Conservation (phyloP, 768 basidiomycete genomes). For the Phylloporus arenicola region DNA sequence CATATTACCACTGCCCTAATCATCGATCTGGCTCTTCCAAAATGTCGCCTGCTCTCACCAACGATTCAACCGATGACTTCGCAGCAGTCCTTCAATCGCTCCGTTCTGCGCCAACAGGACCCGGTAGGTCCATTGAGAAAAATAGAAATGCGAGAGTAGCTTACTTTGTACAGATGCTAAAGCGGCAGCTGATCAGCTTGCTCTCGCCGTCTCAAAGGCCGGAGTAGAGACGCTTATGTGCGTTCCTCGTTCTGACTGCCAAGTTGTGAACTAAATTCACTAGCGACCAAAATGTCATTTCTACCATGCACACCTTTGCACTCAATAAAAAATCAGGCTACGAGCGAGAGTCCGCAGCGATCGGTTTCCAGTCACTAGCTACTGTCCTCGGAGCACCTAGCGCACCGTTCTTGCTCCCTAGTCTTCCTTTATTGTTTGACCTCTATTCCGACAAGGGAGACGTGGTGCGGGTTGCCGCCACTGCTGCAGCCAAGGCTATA, state of each 20-base stretch:
- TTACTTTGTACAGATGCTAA: conserved; percentile 60
- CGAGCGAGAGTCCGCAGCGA: conserved; percentile 82
- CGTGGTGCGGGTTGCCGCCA: conserved; percentile 79
- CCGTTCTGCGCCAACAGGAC: conserved; percentile 55
- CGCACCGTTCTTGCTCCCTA: conserved; percentile 71
- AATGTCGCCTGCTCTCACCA: conserved; percentile 55
- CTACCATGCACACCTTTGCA: conserved; percentile 62
- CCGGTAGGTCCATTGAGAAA: conserved; percentile 36
- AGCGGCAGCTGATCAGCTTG: conserved; percentile 75
- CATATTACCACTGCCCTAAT: conserved; percentile 15
- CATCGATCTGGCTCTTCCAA: conserved; percentile 9
- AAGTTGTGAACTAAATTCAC: conserved; percentile 13
- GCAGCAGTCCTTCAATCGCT: conserved; percentile 41
- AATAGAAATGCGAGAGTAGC: neutral
- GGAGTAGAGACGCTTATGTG: conserved; percentile 62
- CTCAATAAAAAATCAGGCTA: conserved; percentile 83
- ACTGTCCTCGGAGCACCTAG: conserved; percentile 61
- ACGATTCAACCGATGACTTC: conserved; percentile 41
- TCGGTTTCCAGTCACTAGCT: conserved; percentile 74
- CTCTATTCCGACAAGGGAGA: conserved; percentile 93
- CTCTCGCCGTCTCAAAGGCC: conserved; percentile 60
- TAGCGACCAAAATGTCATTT: conserved; percentile 60
- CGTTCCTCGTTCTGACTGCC: conserved; percentile 17
- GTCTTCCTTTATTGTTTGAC: conserved; percentile 73
- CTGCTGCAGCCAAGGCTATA: conserved; percentile 75